Evolutionary conservation across 768 basidiomycete species (phyloP), one percentile per base, ranked within the genome.

Genomic region (Boletus sensibilis): DNA sequence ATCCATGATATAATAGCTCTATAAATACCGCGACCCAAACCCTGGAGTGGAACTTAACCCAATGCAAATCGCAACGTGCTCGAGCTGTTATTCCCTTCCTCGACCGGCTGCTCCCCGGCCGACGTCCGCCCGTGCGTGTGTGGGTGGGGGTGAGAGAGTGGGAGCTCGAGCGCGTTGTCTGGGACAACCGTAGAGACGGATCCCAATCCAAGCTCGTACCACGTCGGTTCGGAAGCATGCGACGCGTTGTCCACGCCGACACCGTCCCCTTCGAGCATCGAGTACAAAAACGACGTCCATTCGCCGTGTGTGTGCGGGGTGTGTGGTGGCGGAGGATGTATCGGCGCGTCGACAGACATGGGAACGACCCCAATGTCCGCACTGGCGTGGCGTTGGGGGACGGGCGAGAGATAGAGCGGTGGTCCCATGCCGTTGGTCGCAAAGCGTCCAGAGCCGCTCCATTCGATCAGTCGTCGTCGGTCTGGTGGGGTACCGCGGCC

Each of bases 401-500:
- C 62, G 11, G 60, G 62, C 0, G 68, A 67, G 41, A 68, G 62
- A 42, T 60, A 68, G 40, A 68, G 65, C 1, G 64, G 65, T 25
- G 68, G 63, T 2, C 65, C 67, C 57, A 67, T 62, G 35, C 62
- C 65, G 27, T 58, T 55, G 6, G 56, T 11, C 4, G 57, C 50
- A 48, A 61, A 63, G 8, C 62, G 60, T 20, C 42, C 62, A 13
- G 59, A 68, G 1, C 57, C 56, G 8, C 70, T 69, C 70, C 70
- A 72, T 52, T 73, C 70, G 10, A 58, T 41, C 12, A 70, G 52
- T n/a, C 70, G 64, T 16, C 55, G 63, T 42, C 66, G 64, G 20
- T 72, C 72, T 8, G 70, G 70, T 4, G 70, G 70, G 0, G 70
- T 72, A 12, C 70, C 70, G 3, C 70, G 72, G 20, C 70, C 70